A percentile compares a stretch with the other conserved stretches of the same genome.
Conservation (phyloP, 1,139 yeast species). For the Martiniozyma asiatica region DNA sequence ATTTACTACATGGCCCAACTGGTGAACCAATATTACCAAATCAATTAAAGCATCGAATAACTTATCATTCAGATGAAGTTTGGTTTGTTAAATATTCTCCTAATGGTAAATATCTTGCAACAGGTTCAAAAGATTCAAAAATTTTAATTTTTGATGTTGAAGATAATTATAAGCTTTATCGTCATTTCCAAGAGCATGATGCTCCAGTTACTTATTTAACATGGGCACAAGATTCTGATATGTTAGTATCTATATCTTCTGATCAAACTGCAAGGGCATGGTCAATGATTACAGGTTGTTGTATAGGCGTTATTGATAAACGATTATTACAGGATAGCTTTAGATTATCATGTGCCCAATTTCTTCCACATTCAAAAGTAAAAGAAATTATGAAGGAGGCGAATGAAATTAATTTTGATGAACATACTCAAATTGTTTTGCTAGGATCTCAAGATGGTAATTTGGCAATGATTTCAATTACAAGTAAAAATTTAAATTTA, state of each 20-base stretch:
- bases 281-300: too few species aligned
- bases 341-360: too few species aligned
- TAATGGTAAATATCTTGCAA: conserved; percentile 60
- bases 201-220: conserved; percentile 57
- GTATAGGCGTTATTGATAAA: too few species aligned
- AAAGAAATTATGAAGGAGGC: too few species aligned
- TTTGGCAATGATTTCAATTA: too few species aligned
- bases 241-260: conserved; percentile 54
- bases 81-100: conserved; percentile 79
- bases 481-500: too few species aligned
- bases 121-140: conserved; percentile 62
- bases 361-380: too few species aligned
- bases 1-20: conserved; percentile 2
- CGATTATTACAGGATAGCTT: too few species aligned
- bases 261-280: conserved; percentile 60
- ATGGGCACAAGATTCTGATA: conserved; percentile 67
- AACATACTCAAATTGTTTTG: too few species aligned
- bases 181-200: conserved; percentile 32
- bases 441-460: too few species aligned
- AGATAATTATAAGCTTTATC: conserved; percentile 35
- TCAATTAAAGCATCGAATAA: conserved; percentile 25
- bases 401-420: too few species aligned
- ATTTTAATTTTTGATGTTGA: conserved; percentile 57
- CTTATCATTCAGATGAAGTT: conserved; percentile 60
- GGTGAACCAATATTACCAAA: conserved; percentile 33